These are phyloP conservation scores for Pseudogymnoascus sp. DNA, from an alignment of 2,329 filamentous ascomycete genomes.

Conservation along the genomic window DNA sequence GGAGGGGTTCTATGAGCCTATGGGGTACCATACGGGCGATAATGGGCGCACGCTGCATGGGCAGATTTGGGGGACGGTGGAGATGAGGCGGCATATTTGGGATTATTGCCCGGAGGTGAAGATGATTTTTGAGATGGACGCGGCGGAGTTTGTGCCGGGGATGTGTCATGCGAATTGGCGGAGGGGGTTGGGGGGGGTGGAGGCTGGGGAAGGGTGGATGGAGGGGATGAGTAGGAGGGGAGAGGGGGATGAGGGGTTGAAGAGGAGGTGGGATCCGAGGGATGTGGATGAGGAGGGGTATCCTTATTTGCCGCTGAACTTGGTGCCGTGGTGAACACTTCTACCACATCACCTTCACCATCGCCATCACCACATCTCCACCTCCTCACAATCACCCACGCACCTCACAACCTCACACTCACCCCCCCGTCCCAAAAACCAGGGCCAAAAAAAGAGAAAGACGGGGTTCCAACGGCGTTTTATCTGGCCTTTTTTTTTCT, in stretches of 20 bases:
- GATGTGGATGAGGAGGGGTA: background rate
- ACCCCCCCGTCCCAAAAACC: background rate
- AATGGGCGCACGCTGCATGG: conserved; percentile 39
- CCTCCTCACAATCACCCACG: background rate
- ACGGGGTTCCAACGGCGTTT: no score
- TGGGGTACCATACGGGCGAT: conserved; percentile 50
- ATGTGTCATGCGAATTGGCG: conserved; percentile 40
- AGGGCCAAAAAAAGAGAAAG: no score
- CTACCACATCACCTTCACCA: no score
- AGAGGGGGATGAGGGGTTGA: background rate
- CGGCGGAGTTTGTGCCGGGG: conserved; percentile 41
- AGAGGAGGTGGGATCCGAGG: background rate
- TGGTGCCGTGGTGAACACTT: background rate
- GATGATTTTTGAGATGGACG: conserved; percentile 48
- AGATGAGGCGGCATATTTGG: conserved; percentile 42
- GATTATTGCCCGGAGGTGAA: conserved; percentile 51
- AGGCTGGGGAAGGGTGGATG: conserved; percentile 12
- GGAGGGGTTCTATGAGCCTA: conserved; percentile 44
- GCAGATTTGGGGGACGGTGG: conserved; percentile 41
- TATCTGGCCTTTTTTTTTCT: no score
- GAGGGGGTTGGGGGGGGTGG: conserved; percentile 18
- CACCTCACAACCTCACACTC: background rate
- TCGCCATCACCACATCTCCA: background rate
- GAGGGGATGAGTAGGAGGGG: conserved; percentile 15
- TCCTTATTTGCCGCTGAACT: background rate